Percentiles rank a stretch among this genome's conserved stretches.
These are phyloP conservation scores for Medicago arabica DNA, from an alignment of 306 rosid species.

Conservation along the genomic window DNA sequence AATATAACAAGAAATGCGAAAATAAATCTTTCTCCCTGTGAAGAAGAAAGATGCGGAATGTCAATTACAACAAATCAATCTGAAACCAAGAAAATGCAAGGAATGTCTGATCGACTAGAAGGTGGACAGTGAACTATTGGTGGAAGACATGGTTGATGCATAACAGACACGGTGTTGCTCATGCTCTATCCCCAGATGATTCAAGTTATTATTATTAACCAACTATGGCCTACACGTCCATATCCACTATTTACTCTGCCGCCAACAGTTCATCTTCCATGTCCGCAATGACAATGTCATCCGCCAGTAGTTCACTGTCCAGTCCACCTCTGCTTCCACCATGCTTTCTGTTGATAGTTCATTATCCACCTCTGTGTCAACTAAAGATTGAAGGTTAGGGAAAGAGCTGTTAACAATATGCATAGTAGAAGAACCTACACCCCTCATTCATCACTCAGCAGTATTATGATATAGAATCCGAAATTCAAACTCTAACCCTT, in stretches of 20 bases:
- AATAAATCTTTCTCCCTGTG: conserved; percentile 10
- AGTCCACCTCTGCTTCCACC: neutral
- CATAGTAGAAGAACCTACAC: conserved; percentile 38
- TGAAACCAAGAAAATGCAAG: conserved; percentile 32
- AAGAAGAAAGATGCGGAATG: conserved; percentile 21
- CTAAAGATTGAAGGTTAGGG: neutral
- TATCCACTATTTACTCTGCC: neutral
- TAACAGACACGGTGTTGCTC: neutral
- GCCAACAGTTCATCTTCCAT: neutral
- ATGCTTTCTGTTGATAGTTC: neutral
- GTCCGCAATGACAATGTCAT: neutral
- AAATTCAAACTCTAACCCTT: too few species aligned
- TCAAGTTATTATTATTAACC: neutral
- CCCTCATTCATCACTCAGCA: neutral
- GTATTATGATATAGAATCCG: too few species aligned
- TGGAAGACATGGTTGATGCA: neutral
- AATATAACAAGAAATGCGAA: conserved; percentile 8
- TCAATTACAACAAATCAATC: conserved; percentile 34
- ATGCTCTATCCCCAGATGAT: neutral
- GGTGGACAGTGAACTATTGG: neutral
- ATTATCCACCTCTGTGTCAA: neutral
- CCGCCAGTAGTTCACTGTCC: neutral
- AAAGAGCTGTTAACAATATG: conserved; percentile 28
- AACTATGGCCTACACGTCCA: neutral
- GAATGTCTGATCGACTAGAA: neutral